phyloP scores from a whole-genome alignment of 768 basidiomycete genomes.

The Multifurca ochricompacta region DNA sequence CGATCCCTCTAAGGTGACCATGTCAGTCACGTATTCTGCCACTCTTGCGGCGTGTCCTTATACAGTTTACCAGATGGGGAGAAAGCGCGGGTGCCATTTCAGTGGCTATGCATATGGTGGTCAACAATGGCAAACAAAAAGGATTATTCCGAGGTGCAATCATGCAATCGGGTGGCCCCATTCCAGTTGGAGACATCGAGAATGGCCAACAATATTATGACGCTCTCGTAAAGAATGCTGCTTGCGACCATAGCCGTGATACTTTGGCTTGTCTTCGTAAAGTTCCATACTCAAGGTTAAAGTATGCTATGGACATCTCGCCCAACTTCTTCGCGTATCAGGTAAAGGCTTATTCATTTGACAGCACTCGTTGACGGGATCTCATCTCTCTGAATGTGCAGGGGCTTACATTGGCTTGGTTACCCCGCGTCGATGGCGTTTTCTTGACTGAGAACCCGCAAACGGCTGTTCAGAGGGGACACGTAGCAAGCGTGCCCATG shows the following conservation, averaged over 20 bases:
- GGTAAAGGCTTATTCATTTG: background rate
- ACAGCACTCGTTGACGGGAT: too few relatives aligned
- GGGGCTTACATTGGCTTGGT: slow-evolving; percentile 16
- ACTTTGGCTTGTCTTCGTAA: slow-evolving; percentile 21
- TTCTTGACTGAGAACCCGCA: slow-evolving; percentile 22
- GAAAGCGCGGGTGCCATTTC: slow-evolving; percentile 35
- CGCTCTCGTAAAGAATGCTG: slow-evolving; percentile 18
- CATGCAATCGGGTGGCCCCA: slow-evolving; percentile 26
- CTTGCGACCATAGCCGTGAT: slow-evolving; percentile 17
- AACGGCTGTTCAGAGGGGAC: slow-evolving; percentile 15
- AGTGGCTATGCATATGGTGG: slow-evolving; percentile 26
- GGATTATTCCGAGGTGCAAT: slow-evolving; percentile 24
- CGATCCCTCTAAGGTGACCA: slow-evolving; percentile 29
- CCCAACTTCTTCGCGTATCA: slow-evolving; percentile 17
- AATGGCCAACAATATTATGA: slow-evolving; percentile 21
- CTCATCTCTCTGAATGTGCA: background rate
- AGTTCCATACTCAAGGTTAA: slow-evolving; percentile 2
- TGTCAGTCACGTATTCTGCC: slow-evolving; percentile 14
- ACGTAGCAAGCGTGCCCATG: slow-evolving; percentile 20
- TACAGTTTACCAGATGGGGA: slow-evolving; percentile 23
- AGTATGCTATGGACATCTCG: slow-evolving; percentile 15
- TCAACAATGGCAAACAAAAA: slow-evolving; percentile 21
- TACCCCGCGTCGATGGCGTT: slow-evolving; percentile 22
- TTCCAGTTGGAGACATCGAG: slow-evolving; percentile 19
- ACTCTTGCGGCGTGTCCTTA: background rate